phyloP scores from a whole-genome alignment of 2,329 filamentous ascomycete genomes.

The Fusarium mexicanum region DNA sequence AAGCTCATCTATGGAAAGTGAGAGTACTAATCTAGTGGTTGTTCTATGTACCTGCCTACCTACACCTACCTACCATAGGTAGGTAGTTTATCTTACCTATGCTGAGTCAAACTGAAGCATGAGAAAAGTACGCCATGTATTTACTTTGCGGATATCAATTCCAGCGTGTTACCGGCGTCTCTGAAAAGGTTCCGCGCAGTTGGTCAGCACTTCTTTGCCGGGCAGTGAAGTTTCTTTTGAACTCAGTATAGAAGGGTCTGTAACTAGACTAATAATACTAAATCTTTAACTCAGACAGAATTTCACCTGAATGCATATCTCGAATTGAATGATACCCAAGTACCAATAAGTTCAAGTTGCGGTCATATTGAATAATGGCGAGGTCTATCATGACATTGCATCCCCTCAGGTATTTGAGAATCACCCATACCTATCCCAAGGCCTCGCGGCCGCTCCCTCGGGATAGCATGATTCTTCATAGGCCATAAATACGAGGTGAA shows the following conservation, averaged over 20 bases:
- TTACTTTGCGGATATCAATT: neutral
- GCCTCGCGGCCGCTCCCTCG: neutral
- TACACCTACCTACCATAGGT: too few species aligned
- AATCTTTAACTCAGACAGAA: neutral
- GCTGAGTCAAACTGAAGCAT: neutral
- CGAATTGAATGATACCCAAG: neutral
- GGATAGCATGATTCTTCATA: conserved; percentile 23
- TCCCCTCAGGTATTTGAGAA: neutral
- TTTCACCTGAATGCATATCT: too few species aligned
- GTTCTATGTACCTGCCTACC: too few species aligned
- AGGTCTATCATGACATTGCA: neutral
- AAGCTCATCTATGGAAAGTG: neutral
- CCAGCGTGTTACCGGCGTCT: too few species aligned
- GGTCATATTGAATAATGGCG: neutral
- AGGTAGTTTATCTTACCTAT: too few species aligned
- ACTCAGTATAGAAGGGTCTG: neutral
- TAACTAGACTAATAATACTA: neutral
- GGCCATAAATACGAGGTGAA: conserved; percentile 12
- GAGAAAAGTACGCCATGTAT: neutral
- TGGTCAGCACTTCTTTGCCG: neutral
- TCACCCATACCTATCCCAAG: neutral
- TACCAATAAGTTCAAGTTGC: neutral
- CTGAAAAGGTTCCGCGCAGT: neutral
- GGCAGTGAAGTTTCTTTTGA: neutral
- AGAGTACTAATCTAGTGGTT: neutral